Evolutionary conservation across 192 early-diverging fungal genomes (phyloP), one percentile per base, ranked within the genome.

Genomic region (Coemansia sp.): DNA sequence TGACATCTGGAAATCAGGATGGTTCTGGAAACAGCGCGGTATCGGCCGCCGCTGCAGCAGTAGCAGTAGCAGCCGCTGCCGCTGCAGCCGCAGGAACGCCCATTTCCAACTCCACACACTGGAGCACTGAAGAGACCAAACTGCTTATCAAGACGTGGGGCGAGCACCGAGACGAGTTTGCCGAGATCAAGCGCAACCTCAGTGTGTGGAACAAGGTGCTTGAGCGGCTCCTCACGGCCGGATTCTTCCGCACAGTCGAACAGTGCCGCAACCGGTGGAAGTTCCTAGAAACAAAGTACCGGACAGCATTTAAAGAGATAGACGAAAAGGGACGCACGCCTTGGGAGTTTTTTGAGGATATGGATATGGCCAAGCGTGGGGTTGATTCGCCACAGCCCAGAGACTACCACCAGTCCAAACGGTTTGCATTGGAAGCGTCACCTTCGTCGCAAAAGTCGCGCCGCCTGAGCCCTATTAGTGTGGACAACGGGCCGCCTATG

Each of bases 251-350:
- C 53, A 77, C 80, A 2, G 80, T 82, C 23, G 80, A 82, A 59
- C 80, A 77, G 58, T 82, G 80, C 55, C 80, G 80, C 15, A 82
- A 82, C 58, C 71, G 80, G 20, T 77, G 80, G 80, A 82, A 82
- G 61, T 82, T 82, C 25, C 75, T 82, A 33, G 80, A 82, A 34
- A 71, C 80, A 25, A 82, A 82, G 58, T 82, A 74, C 65, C 72
- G 70, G 48, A 40, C 75, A 0, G 80, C 80, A 0, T 58, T 46
- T 4, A 59, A 49, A 1, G 80, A 82, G n/a, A 52, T 74, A 0
- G 62, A 67, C 0, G 30, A 33, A 4, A 53, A 31, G 2, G 68
- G 71, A 6, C 61, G 68, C 45, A 68, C 75, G 3, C 42, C 75
- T 1, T 82, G 80, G 80, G 75, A 82, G 68, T 77, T 82, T 25